phyloP scores from a whole-genome alignment of 2,329 filamentous ascomycete genomes.

The Elsinoe necatrix region DNA sequence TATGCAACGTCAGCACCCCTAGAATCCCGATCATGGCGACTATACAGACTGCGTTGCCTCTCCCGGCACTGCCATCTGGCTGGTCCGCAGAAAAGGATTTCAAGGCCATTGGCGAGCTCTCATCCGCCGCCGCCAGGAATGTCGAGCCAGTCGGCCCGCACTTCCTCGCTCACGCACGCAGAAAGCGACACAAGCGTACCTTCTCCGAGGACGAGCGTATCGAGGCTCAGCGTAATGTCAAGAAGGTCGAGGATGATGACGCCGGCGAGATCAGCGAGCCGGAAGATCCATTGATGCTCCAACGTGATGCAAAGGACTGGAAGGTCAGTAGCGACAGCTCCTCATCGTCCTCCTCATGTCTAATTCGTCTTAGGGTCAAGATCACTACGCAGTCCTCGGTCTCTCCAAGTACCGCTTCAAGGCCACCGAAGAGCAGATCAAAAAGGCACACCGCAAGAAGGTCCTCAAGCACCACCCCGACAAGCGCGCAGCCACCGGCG shows the following conservation, averaged over 20 bases:
- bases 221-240: slow-evolving; percentile 86
- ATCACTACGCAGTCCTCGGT: slow-evolving; percentile 95
- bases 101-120: slow-evolving; percentile 71
- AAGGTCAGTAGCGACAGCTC: slow-evolving; percentile 54
- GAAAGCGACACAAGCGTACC: slow-evolving; percentile 87
- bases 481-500: slow-evolving; percentile 89
- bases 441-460: slow-evolving; percentile 98
- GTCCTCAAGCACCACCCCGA: slow-evolving; percentile 97
- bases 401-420: slow-evolving; percentile 84
- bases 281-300: slow-evolving; percentile 86
- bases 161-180: slow-evolving; percentile 93
- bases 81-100: slow-evolving; percentile 91
- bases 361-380: slow-evolving; percentile 59
- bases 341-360: background rate
- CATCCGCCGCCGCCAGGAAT: slow-evolving; percentile 69
- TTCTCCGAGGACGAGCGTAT: slow-evolving; percentile 98
- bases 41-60: slow-evolving; percentile 53
- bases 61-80: slow-evolving; percentile 68
- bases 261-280: slow-evolving; percentile 85
- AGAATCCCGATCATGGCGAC: slow-evolving; percentile 50
- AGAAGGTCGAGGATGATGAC: slow-evolving; percentile 89
- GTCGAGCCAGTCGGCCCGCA: slow-evolving; percentile 95
- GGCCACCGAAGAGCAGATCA: slow-evolving; percentile 97
- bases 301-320: slow-evolving; percentile 97
- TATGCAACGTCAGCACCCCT: background rate